Evolutionary conservation across 306 rosid species (phyloP).

Genomic region (Boehmeria nivea): DNA sequence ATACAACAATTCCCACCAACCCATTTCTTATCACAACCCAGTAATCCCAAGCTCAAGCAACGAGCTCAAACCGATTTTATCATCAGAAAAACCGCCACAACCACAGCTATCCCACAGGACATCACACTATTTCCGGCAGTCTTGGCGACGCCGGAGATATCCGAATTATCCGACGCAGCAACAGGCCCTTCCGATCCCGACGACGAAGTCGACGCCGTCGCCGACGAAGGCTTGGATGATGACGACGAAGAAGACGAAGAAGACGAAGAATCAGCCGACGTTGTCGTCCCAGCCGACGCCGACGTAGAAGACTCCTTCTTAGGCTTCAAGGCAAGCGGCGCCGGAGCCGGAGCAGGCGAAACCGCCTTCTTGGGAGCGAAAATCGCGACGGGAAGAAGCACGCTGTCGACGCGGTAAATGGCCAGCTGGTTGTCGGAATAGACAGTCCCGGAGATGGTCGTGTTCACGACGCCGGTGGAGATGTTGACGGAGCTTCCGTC

Average conservation of each 20-base stretch:
- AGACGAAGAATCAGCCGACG: not conserved
- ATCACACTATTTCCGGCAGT: slow-evolving; percentile 14
- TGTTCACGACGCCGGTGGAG: slow-evolving; percentile 61
- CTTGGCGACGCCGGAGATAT: slow-evolving; percentile 25
- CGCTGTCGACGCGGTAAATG: slow-evolving; percentile 46
- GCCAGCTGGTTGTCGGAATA: slow-evolving; percentile 45
- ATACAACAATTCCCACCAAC: no score
- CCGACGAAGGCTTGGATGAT: not conserved
- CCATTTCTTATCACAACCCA: no score
- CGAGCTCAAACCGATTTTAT: not conserved
- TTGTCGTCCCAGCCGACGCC: slow-evolving; percentile 11
- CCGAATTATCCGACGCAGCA: slow-evolving; percentile 12
- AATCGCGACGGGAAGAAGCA: slow-evolving; percentile 55
- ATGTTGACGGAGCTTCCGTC: slow-evolving; percentile 48
- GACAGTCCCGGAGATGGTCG: slow-evolving; percentile 50
- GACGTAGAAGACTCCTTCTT: slow-evolving; percentile 27
- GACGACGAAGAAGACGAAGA: not conserved
- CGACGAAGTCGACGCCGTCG: not conserved
- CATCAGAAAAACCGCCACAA: slow-evolving; percentile 13
- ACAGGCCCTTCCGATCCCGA: slow-evolving; percentile 3
- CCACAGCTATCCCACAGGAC: slow-evolving; percentile 23
- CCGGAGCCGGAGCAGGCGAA: slow-evolving; percentile 42
- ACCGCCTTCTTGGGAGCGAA: slow-evolving; percentile 37
- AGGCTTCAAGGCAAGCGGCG: slow-evolving; percentile 19
- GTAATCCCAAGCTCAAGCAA: not conserved